Percentiles rank a stretch among this genome's conserved stretches.
Conservation (phyloP, 1,284 basidiomycete genomes). For the Dichomitus squalens region DNA sequence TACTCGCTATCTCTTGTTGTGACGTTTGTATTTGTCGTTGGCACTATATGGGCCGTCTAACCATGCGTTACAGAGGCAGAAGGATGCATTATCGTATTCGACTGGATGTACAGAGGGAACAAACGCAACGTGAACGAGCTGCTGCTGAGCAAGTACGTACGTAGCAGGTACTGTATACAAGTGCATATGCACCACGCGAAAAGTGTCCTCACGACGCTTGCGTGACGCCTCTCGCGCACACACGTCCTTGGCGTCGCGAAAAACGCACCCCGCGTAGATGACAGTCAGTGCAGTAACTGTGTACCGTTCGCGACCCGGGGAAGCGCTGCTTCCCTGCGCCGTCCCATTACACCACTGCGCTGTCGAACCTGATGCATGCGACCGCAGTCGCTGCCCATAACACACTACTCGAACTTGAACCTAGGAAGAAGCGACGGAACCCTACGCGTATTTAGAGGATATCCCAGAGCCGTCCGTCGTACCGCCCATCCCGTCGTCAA, state of each 20-base stretch:
- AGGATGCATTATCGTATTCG: slow-evolving; percentile 11
- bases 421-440: slow-evolving; percentile 1
- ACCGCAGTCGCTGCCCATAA: slow-evolving; percentile 10
- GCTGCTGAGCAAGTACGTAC: slow-evolving; percentile 11
- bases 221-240: not conserved
- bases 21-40: slow-evolving; percentile 13
- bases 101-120: slow-evolving; percentile 28
- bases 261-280: slow-evolving; percentile 3
- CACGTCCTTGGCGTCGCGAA: slow-evolving; percentile 5
- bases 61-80: slow-evolving; percentile 1
- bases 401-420: slow-evolving; percentile 13
- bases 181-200: not conserved
- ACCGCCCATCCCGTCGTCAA: not conserved
- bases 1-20: slow-evolving; percentile 1
- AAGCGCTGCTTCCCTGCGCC: slow-evolving; percentile 43
- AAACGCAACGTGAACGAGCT: slow-evolving; percentile 34
- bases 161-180: slow-evolving; percentile 5
- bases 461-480: slow-evolving; percentile 6
- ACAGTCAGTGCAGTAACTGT: slow-evolving; percentile 6
- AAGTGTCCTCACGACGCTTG: not conserved
- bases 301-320: slow-evolving; percentile 31
- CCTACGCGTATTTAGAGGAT: slow-evolving; percentile 1
- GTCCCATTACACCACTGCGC: slow-evolving; percentile 28
- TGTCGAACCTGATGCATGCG: slow-evolving; percentile 11
- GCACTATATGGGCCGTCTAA: not conserved